Percentiles rank a stretch among this genome's conserved stretches.
These are phyloP conservation scores for Diaporthe eres DNA, from an alignment of 2,329 filamentous ascomycete species.

Conservation along the genomic window DNA sequence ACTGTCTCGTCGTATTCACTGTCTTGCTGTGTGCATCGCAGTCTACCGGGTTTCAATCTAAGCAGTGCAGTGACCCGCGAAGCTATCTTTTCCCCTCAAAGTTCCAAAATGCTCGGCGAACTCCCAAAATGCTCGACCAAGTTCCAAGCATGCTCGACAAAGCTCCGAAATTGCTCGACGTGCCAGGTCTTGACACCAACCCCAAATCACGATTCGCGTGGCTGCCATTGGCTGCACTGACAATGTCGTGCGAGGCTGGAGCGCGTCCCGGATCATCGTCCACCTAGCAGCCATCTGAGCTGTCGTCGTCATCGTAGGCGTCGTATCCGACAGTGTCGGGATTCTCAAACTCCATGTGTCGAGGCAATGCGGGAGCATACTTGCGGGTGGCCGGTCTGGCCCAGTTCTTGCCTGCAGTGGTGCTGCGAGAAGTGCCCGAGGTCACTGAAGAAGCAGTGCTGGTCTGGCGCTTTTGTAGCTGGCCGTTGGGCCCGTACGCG, in stretches of 20 bases:
- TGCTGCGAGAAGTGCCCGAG: constrained; percentile 1
- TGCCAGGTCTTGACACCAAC: not conserved
- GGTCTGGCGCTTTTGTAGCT: constrained; percentile 38
- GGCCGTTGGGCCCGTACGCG: constrained; percentile 45
- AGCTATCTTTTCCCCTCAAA: not conserved
- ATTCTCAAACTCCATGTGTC: constrained; percentile 33
- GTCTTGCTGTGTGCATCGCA: not conserved
- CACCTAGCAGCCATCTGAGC: constrained; percentile 27
- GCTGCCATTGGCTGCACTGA: not conserved
- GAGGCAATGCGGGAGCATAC: constrained; percentile 2
- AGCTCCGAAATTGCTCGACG: not conserved
- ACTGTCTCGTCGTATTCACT: not conserved
- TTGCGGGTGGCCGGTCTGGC: constrained; percentile 42
- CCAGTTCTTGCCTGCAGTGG: constrained; percentile 41
- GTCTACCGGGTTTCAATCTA: not conserved
- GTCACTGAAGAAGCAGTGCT: constrained; percentile 30
- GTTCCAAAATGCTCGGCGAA: not conserved
- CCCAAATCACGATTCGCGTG: too few relatives aligned
- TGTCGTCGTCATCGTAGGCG: constrained; percentile 33
- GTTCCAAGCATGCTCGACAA: not conserved
- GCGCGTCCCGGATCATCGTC: not conserved
- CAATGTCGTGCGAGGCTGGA: not conserved
- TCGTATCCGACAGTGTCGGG: constrained; percentile 9
- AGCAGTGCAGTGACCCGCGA: constrained; percentile 2
- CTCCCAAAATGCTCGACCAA: not conserved